Evolutionary conservation across 1,284 basidiomycete genomes (phyloP).

Genomic region (Sanghuangporus weigelae): DNA sequence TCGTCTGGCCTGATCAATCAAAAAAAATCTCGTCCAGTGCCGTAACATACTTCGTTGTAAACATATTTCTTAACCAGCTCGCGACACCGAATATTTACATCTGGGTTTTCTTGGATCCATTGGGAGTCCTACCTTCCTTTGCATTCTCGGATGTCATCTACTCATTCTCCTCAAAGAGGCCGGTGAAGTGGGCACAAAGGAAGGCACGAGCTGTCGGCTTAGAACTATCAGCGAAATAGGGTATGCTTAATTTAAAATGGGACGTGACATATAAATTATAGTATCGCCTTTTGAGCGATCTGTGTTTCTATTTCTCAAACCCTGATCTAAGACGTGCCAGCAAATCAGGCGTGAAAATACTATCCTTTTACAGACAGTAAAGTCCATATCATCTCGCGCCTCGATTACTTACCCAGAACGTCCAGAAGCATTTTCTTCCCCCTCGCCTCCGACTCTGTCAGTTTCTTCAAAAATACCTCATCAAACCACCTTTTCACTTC

Average conservation of each 20-base stretch:
- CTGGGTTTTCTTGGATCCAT: not conserved
- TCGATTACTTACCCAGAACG: not conserved
- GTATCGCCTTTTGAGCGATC: too few species aligned
- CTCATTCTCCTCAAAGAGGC: slow-evolving; percentile 5
- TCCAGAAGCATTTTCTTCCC: slow-evolving; percentile 54
- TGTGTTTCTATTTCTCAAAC: too few species aligned
- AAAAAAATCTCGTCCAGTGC: not conserved
- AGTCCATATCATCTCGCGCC: not conserved
- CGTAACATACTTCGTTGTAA: not conserved
- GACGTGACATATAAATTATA: too few species aligned
- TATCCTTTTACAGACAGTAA: not conserved
- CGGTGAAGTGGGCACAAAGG: not conserved
- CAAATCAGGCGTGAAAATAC: too few species aligned
- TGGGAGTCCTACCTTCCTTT: slow-evolving; percentile 5
- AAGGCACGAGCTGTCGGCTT: slow-evolving; percentile 1
- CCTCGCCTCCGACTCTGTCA: slow-evolving; percentile 44
- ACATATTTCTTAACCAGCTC: not conserved
- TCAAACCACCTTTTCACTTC: slow-evolving; percentile 55
- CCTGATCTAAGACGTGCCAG: too few species aligned
- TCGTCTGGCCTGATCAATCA: not conserved
- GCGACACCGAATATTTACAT: not conserved
- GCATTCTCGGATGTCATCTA: slow-evolving; percentile 2
- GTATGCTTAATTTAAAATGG: not conserved
- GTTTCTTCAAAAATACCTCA: slow-evolving; percentile 33
- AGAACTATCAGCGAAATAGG: not conserved